These are phyloP conservation scores for Tylopilus subfusipes DNA, from an alignment of 768 basidiomycete species.

Conservation along the genomic window DNA sequence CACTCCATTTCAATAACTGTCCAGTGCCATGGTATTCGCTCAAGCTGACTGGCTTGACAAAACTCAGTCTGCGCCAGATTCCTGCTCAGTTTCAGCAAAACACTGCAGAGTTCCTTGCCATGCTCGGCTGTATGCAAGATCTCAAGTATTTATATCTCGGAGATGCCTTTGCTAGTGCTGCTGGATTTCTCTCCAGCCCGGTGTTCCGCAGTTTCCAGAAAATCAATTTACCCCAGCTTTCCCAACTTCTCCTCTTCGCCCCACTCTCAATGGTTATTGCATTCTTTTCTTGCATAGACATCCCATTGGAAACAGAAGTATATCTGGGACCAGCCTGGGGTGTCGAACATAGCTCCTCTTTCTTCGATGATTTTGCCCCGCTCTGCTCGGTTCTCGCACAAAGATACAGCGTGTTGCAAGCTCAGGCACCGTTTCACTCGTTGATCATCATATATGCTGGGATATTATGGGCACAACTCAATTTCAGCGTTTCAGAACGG, in stretches of 20 bases:
- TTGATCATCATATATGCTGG: not conserved
- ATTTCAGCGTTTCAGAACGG: not conserved
- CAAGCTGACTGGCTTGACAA: slow-evolving; percentile 27
- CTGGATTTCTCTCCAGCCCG: not conserved
- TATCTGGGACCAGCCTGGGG: not conserved
- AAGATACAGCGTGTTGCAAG: not conserved
- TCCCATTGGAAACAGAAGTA: not conserved
- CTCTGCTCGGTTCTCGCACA: not conserved
- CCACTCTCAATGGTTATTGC: not conserved
- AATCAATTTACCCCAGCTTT: not conserved
- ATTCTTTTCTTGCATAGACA: not conserved
- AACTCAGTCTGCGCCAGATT: slow-evolving; percentile 31
- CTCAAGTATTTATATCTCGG: slow-evolving; percentile 34
- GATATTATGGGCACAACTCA: not conserved
- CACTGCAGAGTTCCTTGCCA: slow-evolving; percentile 28
- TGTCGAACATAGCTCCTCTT: too few species aligned
- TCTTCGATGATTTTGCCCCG: not conserved
- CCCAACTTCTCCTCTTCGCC: not conserved
- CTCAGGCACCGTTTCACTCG: not conserved
- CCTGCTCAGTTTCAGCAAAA: slow-evolving; percentile 23
- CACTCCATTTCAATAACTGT: not conserved
- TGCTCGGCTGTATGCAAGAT: slow-evolving; percentile 32
- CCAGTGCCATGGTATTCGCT: not conserved
- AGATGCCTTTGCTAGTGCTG: slow-evolving; percentile 24
- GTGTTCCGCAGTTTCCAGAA: not conserved